Evolutionary conservation across 2,329 filamentous ascomycete genomes (phyloP).

Genomic region (Fusarium zealandicum): DNA sequence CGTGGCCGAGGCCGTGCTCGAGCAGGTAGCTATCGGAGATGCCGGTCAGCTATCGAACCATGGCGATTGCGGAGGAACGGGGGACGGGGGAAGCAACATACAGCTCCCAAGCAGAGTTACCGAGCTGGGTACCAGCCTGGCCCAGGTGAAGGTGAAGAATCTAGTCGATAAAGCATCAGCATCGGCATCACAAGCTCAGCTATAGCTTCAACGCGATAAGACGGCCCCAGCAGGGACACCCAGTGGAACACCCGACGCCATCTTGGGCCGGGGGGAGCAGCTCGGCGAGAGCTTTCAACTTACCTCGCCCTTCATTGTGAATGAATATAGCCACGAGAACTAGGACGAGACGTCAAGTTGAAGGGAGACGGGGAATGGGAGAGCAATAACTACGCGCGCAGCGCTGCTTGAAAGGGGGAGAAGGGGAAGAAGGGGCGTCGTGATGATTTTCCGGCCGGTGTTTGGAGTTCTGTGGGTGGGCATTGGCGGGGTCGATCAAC

Average conservation of each 20-base stretch:
- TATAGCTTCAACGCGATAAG: slow-evolving; percentile 16
- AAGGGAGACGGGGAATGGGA: slow-evolving; percentile 34
- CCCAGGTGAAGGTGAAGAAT: slow-evolving; percentile 70
- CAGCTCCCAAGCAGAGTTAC: slow-evolving; percentile 80
- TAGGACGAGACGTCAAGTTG: slow-evolving; percentile 31
- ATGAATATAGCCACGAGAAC: slow-evolving; percentile 36
- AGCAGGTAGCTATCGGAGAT: slow-evolving; percentile 67
- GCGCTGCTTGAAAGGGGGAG: slow-evolving; percentile 42
- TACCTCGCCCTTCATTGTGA: slow-evolving; percentile 66
- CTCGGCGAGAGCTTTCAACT: slow-evolving; percentile 38
- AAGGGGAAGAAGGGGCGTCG: slow-evolving; percentile 42
- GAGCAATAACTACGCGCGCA: slow-evolving; percentile 47
- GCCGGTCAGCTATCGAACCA: slow-evolving; percentile 35
- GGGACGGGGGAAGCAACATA: slow-evolving; percentile 54
- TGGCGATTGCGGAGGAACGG: slow-evolving; percentile 7
- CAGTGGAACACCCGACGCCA: slow-evolving; percentile 33
- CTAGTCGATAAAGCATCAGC: slow-evolving; percentile 46
- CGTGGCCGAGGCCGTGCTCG: slow-evolving; percentile 72
- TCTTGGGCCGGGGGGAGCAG: slow-evolving; percentile 8
- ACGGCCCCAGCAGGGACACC: slow-evolving; percentile 16
- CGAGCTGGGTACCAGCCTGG: slow-evolving; percentile 77
- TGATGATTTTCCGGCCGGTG: slow-evolving; percentile 47
- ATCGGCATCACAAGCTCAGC: slow-evolving; percentile 26
- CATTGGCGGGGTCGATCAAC: slow-evolving; percentile 42
- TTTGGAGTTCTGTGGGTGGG: slow-evolving; percentile 43